Evolutionary conservation across 805 yeast genomes (phyloP).

Genomic region (Starmerella asiatica): DNA sequence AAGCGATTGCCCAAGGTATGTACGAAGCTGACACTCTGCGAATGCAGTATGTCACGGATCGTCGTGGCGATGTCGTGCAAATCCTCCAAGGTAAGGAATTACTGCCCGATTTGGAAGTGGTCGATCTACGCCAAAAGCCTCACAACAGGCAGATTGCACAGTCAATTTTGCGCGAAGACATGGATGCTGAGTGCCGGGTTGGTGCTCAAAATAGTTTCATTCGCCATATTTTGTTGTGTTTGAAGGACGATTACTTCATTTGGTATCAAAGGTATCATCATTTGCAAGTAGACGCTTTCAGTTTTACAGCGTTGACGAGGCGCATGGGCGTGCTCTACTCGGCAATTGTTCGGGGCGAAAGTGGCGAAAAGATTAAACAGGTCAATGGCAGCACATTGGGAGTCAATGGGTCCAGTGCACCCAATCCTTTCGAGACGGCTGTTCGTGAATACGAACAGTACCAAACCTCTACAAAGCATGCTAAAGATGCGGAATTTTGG

Average conservation of each 20-base stretch:
- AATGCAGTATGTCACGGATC: constrained; percentile 4
- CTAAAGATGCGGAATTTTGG: constrained; percentile 12
- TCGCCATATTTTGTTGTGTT: constrained; percentile 4
- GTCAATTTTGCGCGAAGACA: constrained; percentile 3
- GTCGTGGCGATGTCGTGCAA: constrained; percentile 8
- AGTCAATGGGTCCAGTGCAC: constrained; percentile 1
- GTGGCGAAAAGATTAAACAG: neutral
- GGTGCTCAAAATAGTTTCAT: constrained; percentile 1
- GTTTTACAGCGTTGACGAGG: constrained; percentile 14
- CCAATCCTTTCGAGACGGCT: neutral
- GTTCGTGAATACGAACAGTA: constrained; percentile 10
- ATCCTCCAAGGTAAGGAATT: neutral
- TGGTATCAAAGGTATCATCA: constrained; percentile 17
- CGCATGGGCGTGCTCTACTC: constrained; percentile 12
- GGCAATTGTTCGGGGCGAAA: neutral
- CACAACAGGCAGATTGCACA: neutral
- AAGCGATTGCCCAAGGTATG: constrained; percentile 9
- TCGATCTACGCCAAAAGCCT: constrained; percentile 3
- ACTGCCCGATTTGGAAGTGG: constrained; percentile 3
- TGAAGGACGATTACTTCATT: neutral
- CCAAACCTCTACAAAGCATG: constrained; percentile 1
- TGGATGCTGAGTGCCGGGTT: constrained; percentile 1
- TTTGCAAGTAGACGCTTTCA: constrained; percentile 13
- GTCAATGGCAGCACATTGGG: neutral
- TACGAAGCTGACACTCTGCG: constrained; percentile 10